These are phyloP conservation scores for Eucalyptus cladocalyx DNA, from an alignment of 345 rosid species.

Conservation along the genomic window DNA sequence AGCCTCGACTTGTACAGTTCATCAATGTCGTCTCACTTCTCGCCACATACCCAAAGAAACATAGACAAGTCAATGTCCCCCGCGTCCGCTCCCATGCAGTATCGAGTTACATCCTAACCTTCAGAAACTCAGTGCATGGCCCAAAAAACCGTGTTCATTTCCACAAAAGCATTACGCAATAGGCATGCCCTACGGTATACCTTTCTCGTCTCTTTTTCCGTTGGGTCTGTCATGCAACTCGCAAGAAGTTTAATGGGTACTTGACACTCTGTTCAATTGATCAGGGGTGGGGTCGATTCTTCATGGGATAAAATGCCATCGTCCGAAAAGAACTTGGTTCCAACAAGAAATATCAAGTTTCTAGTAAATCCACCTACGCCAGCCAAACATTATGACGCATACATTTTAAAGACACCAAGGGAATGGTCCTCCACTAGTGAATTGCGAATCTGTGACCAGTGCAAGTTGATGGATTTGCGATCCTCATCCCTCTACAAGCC, in stretches of 20 bases:
- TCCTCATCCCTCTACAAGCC: background rate
- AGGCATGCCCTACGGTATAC: background rate
- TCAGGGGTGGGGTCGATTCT: background rate
- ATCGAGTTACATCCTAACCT: background rate
- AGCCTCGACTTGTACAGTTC: background rate
- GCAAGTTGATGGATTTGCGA: background rate
- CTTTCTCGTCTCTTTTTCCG: background rate
- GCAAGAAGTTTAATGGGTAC: background rate
- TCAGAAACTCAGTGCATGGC: background rate
- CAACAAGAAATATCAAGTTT: background rate
- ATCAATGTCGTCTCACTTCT: background rate
- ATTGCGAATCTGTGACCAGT: background rate
- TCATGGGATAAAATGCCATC: background rate
- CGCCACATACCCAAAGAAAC: background rate
- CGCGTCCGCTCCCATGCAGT: background rate
- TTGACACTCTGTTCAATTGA: background rate
- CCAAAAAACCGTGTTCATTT: background rate
- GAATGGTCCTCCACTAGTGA: background rate
- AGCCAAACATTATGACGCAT: background rate
- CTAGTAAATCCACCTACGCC: background rate
- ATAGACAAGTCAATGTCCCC: background rate
- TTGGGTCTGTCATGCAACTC: background rate
- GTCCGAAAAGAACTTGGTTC: background rate
- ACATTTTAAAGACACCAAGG: background rate
- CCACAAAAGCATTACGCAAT: background rate